Conservation (phyloP, 2,329 filamentous ascomycete genomes). For the Fusarium brachygibbosum region DNA sequence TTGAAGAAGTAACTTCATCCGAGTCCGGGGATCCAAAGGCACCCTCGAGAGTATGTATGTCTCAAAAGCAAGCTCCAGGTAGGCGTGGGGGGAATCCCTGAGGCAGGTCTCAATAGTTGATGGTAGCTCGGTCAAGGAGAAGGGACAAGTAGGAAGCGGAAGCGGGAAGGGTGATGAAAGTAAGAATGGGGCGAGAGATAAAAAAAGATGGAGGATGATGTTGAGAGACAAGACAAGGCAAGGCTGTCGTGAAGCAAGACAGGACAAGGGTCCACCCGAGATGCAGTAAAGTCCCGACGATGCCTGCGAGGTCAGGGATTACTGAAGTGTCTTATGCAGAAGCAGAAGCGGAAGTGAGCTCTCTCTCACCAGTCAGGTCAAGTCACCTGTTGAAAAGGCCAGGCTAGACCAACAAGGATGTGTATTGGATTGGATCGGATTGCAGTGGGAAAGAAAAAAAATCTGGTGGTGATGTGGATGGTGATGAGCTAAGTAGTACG, state of each 20-base stretch:
- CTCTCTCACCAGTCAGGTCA: neutral
- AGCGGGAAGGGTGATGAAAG: constrained; percentile 13
- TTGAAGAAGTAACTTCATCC: constrained; percentile 47
- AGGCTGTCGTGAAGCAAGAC: constrained; percentile 25
- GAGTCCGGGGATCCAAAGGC: constrained; percentile 1
- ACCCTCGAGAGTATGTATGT: constrained; percentile 3
- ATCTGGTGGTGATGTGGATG: constrained; percentile 25
- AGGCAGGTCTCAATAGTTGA: constrained; percentile 28
- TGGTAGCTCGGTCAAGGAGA: constrained; percentile 48
- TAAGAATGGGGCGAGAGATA: constrained; percentile 39
- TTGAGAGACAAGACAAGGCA: constrained; percentile 21
- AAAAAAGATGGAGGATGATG: constrained; percentile 43
- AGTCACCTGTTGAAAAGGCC: neutral
- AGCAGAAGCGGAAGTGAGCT: neutral
- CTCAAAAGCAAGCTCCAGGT: constrained; percentile 43
- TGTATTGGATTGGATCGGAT: neutral
- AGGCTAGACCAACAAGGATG: neutral
- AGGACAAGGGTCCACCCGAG: constrained; percentile 35
- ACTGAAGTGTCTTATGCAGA: constrained; percentile 8
- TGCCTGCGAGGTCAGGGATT: constrained; percentile 20
- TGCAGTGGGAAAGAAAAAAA: constrained; percentile 19
- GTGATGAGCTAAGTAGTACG: neutral
- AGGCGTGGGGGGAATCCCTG: constrained; percentile 45
- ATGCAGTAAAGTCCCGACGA: constrained; percentile 38
- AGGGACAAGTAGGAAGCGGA: constrained; percentile 33